These are phyloP conservation scores for Cystobasidiaceae sp. DNA, from an alignment of 1,284 basidiomycete genomes.

Conservation along the genomic window DNA sequence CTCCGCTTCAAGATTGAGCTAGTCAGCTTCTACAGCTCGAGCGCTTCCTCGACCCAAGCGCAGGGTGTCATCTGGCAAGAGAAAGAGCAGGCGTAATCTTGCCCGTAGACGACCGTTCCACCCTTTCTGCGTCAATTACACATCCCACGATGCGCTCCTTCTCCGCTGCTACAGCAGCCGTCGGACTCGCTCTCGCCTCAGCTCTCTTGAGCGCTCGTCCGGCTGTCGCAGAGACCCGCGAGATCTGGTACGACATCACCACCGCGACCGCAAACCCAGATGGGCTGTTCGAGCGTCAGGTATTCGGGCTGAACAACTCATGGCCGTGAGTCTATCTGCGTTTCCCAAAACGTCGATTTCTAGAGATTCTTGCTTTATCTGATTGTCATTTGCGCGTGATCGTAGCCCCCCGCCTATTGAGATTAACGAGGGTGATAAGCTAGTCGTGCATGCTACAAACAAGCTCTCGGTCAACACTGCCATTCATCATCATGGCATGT, in stretches of 20 bases:
- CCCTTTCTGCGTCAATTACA: too few species aligned
- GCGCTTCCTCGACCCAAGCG: too few species aligned
- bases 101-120: too few species aligned
- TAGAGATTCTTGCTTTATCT: not conserved
- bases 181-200: not conserved
- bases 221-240: slow-evolving; percentile 4
- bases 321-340: slow-evolving; percentile 67
- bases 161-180: not conserved
- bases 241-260: slow-evolving; percentile 40
- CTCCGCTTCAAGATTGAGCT: too few species aligned
- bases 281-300: slow-evolving; percentile 64
- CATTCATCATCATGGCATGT: slow-evolving; percentile 69
- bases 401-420: slow-evolving; percentile 63
- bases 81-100: too few species aligned
- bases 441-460: slow-evolving; percentile 70
- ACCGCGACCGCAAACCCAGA: slow-evolving; percentile 69
- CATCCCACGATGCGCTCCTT: too few species aligned
- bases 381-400: not conserved
- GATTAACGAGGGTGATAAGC: slow-evolving; percentile 64
- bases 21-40: too few species aligned
- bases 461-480: slow-evolving; percentile 59
- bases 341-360: slow-evolving; percentile 14
- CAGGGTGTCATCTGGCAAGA: too few species aligned
- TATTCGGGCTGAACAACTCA: slow-evolving; percentile 78
- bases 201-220: not conserved